Evolutionary conservation across 805 yeast genomes (phyloP), one percentile per base, ranked within the genome.

Genomic region (Wickerhamiella siamensis): DNA sequence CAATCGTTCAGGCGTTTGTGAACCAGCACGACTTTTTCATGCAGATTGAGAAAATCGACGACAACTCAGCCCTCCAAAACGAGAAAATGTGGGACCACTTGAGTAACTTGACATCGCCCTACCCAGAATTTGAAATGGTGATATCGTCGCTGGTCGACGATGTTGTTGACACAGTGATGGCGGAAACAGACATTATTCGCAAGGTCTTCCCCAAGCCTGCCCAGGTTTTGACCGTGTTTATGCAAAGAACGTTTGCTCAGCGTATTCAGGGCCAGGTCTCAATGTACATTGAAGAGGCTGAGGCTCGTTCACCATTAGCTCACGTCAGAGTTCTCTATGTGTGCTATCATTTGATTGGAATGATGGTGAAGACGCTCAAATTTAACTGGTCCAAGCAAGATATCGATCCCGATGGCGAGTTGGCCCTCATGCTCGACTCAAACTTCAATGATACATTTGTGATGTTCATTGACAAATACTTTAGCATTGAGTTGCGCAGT

Each of bases 1-100:
- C 79, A 44, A 88, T 87, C 6, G 79, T 83, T 6, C 83, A 79
- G 55, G 75, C 79, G 38, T 88, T 83, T 61, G 81, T 87, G 33
- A 76, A 75, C 55, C 84, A 82, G 55, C 83, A 82, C 55, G 80
- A 77, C 38, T 71, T 79, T 44, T 80, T 87, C 58, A 65, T 68
- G 42, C 63, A 70, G 47, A 70, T 72, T 44, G 57, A 61, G 58
- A 31, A 54, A 47, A 40, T 51, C 19, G 56, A 58, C 16, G 51
- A 58, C 24, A 60, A 57, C 34, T 43, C 54, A 5, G 55, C 59
- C 4, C 35, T 42, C n/a, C 33, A 42, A 31, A 33, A 41, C 24
- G 60, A 52, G 19, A 50, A 47, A 12, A 52, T 61, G 29, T 83
- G 94, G 86, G 59, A 61, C 9, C 61, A 63, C 17, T 56, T 88